A percentile compares a stretch with the other conserved stretches of the same genome.
phyloP scores from a whole-genome alignment of 306 rosid species.

The Fagus sylvatica region DNA sequence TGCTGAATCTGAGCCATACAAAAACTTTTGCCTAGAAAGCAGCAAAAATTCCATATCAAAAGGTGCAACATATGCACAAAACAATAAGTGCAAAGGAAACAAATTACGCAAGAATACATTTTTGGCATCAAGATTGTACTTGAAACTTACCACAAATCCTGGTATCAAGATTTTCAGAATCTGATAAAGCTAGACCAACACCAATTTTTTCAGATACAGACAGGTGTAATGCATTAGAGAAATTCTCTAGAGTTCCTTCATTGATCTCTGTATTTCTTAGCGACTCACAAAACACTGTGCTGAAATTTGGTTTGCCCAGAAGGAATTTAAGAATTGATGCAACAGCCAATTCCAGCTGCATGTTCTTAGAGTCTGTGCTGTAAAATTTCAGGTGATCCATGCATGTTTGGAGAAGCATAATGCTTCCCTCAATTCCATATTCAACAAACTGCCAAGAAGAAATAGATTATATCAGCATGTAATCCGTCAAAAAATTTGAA shows the following conservation, averaged over 20 bases:
- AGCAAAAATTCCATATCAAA: conserved; percentile 15
- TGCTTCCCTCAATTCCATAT: conserved; percentile 78
- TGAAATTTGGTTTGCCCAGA: conserved; percentile 75
- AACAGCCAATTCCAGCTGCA: conserved; percentile 50
- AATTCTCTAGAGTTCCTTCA: conserved; percentile 57
- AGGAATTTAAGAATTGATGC: conserved; percentile 64
- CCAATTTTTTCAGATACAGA: conserved; percentile 71
- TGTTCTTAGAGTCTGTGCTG: conserved; percentile 51
- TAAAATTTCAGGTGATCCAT: conserved; percentile 59
- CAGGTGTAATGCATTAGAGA: conserved; percentile 61
- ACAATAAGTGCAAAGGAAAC: conserved; percentile 7
- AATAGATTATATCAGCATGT: conserved; percentile 12
- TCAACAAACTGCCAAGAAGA: conserved; percentile 62
- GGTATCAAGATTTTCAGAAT: conserved; percentile 76
- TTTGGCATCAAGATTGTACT: conserved; percentile 15
- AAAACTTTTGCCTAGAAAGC: conserved; percentile 68
- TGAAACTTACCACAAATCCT: conserved; percentile 65
- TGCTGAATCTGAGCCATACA: conserved; percentile 84
- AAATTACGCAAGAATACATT: conserved; percentile 10
- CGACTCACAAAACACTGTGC: conserved; percentile 78
- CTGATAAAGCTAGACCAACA: conserved; percentile 83
- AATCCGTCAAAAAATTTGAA: conserved; percentile 21
- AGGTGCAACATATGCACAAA: background rate
- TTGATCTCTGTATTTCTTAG: conserved; percentile 60
- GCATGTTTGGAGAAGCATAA: conserved; percentile 79